Percentiles rank a stretch among this genome's conserved stretches.
phyloP scores from a whole-genome alignment of 208 protist species.

The Leishmania turanica region DNA sequence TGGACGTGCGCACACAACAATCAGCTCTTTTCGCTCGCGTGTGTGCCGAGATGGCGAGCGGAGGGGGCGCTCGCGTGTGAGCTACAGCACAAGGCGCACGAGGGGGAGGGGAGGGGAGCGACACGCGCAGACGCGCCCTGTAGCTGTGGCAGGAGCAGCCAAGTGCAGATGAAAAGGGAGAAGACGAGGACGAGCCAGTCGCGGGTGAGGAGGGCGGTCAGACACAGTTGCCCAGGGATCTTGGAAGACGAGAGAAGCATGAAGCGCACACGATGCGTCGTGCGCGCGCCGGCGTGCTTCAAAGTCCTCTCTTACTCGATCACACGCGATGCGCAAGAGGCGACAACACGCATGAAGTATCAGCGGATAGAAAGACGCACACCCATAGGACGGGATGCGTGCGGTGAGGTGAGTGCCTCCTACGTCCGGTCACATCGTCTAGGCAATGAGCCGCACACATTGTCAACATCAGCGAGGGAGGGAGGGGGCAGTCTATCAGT shows the following conservation, averaged over 20 bases:
- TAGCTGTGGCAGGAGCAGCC: neutral
- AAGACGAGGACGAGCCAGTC: neutral
- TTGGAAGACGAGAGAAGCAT: neutral
- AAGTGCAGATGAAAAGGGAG: neutral
- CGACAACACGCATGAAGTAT: neutral
- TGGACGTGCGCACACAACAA: neutral
- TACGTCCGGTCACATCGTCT: neutral
- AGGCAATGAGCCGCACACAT: neutral
- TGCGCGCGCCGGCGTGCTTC: neutral
- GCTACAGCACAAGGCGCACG: neutral
- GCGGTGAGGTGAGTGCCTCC: neutral
- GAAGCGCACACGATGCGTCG: neutral
- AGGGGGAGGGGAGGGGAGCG: neutral
- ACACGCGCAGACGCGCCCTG: neutral
- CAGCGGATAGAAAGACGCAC: neutral
- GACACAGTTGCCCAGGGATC: neutral
- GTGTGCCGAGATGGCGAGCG: neutral
- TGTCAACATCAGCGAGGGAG: neutral
- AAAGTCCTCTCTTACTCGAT: neutral
- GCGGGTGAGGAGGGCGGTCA: neutral
- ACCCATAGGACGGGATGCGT: neutral
- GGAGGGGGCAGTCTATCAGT: neutral
- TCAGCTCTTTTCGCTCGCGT: no score
- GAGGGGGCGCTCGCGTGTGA: neutral
- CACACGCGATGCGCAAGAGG: neutral